These are phyloP conservation scores for Yarrowia sp. DNA, from an alignment of 805 yeast genomes.

Conservation along the genomic window DNA sequence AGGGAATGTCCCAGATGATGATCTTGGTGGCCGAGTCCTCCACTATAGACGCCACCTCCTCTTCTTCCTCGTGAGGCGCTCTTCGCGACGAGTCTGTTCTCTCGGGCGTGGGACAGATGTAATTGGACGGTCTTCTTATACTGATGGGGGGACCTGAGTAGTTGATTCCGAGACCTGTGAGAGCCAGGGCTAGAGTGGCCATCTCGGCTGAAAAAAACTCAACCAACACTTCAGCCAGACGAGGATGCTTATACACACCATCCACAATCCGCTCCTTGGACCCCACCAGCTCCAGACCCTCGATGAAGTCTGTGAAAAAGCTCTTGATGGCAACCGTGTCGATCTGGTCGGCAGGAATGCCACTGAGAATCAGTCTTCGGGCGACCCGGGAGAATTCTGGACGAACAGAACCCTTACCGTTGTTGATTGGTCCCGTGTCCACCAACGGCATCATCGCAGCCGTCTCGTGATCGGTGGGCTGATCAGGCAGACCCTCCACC, in stretches of 20 bases:
- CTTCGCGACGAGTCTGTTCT: not conserved
- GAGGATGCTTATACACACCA: constrained; percentile 32
- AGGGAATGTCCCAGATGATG: constrained; percentile 26
- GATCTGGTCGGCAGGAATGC: constrained; percentile 24
- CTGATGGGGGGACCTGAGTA: constrained; percentile 46
- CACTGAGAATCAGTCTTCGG: constrained; percentile 33
- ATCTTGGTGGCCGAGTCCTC: constrained; percentile 39
- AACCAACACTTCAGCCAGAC: constrained; percentile 45
- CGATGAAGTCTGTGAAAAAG: constrained; percentile 31
- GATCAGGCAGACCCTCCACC: constrained; percentile 40
- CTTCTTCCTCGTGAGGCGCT: constrained; percentile 14
- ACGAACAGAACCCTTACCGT: constrained; percentile 37
- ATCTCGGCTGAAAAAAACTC: constrained; percentile 59
- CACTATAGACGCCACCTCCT: constrained; percentile 40
- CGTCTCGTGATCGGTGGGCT: constrained; percentile 32
- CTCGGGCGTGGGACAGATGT: constrained; percentile 50
- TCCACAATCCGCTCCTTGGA: constrained; percentile 38
- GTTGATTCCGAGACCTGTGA: constrained; percentile 47
- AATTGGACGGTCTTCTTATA: constrained; percentile 58
- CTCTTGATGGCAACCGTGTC: constrained; percentile 38
- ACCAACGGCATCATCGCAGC: constrained; percentile 32
- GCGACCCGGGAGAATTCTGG: constrained; percentile 36
- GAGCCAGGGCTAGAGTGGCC: constrained; percentile 63
- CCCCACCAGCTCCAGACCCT: constrained; percentile 30
- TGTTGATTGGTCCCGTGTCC: constrained; percentile 29